Conservation (phyloP, 1,139 yeast genomes). For the Zygotorulaspora mrakii region DNA sequence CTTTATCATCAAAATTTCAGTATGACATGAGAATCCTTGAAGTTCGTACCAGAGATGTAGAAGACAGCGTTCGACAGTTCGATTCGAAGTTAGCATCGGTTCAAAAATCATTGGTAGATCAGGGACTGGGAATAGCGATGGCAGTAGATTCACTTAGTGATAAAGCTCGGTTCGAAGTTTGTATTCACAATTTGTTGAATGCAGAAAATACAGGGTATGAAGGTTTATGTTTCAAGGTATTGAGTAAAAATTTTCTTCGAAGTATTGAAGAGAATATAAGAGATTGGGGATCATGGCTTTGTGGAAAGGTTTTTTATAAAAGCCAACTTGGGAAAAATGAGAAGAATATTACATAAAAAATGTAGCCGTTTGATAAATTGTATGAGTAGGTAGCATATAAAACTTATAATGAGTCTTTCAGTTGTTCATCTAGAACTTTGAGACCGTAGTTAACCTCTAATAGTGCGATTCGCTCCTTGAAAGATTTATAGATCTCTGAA, state of each 20-base stretch:
- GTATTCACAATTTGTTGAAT: slow-evolving; percentile 15
- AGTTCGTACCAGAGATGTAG: slow-evolving; percentile 76
- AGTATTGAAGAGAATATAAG: slow-evolving; percentile 17
- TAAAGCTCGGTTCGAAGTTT: slow-evolving; percentile 22
- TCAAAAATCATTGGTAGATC: slow-evolving; percentile 30
- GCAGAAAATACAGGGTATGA: slow-evolving; percentile 20
- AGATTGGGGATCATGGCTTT: slow-evolving; percentile 23
- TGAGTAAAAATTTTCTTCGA: slow-evolving; percentile 16
- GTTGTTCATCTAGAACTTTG: slow-evolving; percentile 2
- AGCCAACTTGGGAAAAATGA: slow-evolving; percentile 7
- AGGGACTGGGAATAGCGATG: slow-evolving; percentile 18
- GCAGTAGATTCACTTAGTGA: slow-evolving; percentile 21
- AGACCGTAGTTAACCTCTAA: slow-evolving; percentile 19
- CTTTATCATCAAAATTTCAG: slow-evolving; percentile 68
- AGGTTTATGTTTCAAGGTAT: slow-evolving; percentile 21
- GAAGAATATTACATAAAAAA: slow-evolving; percentile 8
- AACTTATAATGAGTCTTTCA: neutral
- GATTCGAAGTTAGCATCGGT: slow-evolving; percentile 42
- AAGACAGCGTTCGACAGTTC: slow-evolving; percentile 59
- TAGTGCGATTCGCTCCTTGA: slow-evolving; percentile 14
- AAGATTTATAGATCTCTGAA: slow-evolving; percentile 13
- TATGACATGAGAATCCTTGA: slow-evolving; percentile 75
- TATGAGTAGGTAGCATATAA: neutral
- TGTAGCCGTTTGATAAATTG: neutral
- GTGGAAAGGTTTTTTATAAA: slow-evolving; percentile 14